Evolutionary conservation across 768 basidiomycete species (phyloP).

Genomic region (Trametes meyenii): DNA sequence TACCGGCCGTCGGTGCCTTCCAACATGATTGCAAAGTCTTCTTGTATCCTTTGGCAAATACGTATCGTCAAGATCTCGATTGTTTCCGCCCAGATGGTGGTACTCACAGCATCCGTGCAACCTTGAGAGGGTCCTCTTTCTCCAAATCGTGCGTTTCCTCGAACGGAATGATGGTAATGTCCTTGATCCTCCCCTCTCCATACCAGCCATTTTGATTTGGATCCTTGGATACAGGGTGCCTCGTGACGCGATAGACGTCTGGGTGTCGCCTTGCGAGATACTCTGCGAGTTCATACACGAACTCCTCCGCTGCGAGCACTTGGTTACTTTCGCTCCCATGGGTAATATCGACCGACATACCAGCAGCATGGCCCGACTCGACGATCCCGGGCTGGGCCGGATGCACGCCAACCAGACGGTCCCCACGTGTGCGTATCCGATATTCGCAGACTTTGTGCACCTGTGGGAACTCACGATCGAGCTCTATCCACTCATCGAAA

Average conservation of each 20-base stretch:
- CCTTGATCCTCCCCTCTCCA: conserved; percentile 51
- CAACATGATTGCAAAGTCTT: conserved; percentile 26
- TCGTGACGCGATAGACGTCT: conserved; percentile 51
- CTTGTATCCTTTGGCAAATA: conserved; percentile 22
- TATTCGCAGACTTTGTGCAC: conserved; percentile 63
- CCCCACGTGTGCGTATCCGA: conserved; percentile 55
- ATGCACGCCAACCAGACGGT: conserved; percentile 50
- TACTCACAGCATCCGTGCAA: conserved; percentile 64
- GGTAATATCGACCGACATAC: conserved; percentile 4
- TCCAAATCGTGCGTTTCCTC: conserved; percentile 54
- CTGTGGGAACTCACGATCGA: conserved; percentile 57
- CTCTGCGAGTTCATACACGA: conserved; percentile 69
- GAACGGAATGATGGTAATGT: conserved; percentile 53
- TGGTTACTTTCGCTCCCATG: background rate
- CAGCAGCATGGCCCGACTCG: conserved; percentile 22
- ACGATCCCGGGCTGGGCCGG: conserved; percentile 45
- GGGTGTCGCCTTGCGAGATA: conserved; percentile 69
- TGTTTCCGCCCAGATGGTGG: background rate
- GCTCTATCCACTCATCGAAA: conserved; percentile 77
- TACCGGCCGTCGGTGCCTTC: conserved; percentile 62
- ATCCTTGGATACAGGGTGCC: conserved; percentile 33
- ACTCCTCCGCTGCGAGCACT: conserved; percentile 54
- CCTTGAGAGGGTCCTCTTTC: conserved; percentile 57
- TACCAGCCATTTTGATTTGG: conserved; percentile 37
- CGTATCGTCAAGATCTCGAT: background rate